phyloP scores from a whole-genome alignment of 179 eudicot genomes.

The Drosera spatulata region DNA sequence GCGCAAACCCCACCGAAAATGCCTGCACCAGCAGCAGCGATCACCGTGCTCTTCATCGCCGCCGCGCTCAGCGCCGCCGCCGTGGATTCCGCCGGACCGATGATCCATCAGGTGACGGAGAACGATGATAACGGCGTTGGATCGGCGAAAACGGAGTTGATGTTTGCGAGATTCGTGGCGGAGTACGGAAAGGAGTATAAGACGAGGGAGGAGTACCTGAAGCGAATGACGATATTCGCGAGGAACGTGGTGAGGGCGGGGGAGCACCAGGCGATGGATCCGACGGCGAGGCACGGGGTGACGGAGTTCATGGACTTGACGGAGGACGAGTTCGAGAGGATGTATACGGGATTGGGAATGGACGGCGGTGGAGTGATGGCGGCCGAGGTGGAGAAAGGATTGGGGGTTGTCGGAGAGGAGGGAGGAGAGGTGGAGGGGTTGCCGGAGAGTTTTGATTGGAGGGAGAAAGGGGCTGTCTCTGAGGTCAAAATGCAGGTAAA shows the following conservation, averaged over 20 bases:
- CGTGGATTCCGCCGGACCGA: background rate
- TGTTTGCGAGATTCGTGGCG: conserved; percentile 40
- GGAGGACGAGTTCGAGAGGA: conserved; percentile 51
- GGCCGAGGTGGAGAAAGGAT: conserved; percentile 2
- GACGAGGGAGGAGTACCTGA: conserved; percentile 55
- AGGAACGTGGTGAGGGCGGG: conserved; percentile 58
- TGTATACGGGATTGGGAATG: conserved; percentile 40
- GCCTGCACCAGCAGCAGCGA: no score
- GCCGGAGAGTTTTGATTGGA: conserved; percentile 82
- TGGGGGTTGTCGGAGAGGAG: conserved; percentile 15
- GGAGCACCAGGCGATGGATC: conserved; percentile 81
- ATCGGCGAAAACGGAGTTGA: conserved; percentile 15
- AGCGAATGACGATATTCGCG: conserved; percentile 54
- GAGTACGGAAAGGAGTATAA: conserved; percentile 50
- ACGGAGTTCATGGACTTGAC: conserved; percentile 74
- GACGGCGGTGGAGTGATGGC: background rate
- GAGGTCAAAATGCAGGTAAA: conserved; percentile 72
- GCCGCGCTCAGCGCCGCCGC: no score
- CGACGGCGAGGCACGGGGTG: conserved; percentile 80
- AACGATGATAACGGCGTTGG: conserved; percentile 3
- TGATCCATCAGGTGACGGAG: conserved; percentile 26
- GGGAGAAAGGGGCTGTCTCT: conserved; percentile 87
- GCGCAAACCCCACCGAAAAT: no score
- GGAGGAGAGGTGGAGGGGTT: conserved; percentile 35
- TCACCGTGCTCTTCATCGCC: no score